phyloP scores from a whole-genome alignment of 352 stramenopile genomes.

The Globisporangium nodosum region DNA sequence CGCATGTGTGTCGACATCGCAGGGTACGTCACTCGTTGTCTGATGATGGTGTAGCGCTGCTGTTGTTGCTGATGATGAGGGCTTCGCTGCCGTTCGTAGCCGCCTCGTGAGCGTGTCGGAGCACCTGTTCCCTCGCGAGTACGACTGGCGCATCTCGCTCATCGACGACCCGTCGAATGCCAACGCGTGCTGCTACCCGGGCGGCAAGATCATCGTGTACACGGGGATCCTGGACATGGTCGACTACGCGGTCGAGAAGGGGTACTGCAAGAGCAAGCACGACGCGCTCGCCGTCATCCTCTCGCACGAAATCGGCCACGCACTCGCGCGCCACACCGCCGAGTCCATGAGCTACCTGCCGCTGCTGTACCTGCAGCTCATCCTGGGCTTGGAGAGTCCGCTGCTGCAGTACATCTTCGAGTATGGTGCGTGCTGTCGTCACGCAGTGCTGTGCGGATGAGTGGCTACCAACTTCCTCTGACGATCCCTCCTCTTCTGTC shows the following conservation, averaged over 20 bases:
- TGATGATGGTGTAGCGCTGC: no score
- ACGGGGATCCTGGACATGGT: slow-evolving; percentile 65
- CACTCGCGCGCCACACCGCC: slow-evolving; percentile 52
- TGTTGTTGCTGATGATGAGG: no score
- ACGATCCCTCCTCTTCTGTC: no score
- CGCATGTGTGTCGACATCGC: slow-evolving; percentile 59
- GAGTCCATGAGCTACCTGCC: slow-evolving; percentile 62
- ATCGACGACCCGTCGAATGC: slow-evolving; percentile 40
- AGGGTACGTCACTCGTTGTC: slow-evolving; percentile 24
- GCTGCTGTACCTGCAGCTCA: slow-evolving; percentile 31
- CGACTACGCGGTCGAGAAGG: slow-evolving; percentile 49
- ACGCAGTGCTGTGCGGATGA: background rate
- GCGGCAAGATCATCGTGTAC: slow-evolving; percentile 67
- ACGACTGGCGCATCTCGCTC: slow-evolving; percentile 57
- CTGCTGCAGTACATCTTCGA: slow-evolving; percentile 61
- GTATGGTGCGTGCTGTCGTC: slow-evolving; percentile 25
- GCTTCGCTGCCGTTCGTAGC: slow-evolving; percentile 10
- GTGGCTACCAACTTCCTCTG: background rate
- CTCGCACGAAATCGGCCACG: slow-evolving; percentile 61
- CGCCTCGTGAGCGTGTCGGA: slow-evolving; percentile 53
- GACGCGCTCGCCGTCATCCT: slow-evolving; percentile 63
- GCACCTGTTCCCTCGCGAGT: slow-evolving; percentile 60
- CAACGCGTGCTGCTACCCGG: slow-evolving; percentile 58
- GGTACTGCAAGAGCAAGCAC: slow-evolving; percentile 49
- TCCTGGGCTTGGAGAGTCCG: slow-evolving; percentile 50